A percentile compares a stretch with the other conserved stretches of the same genome.
phyloP scores from a whole-genome alignment of 352 stramenopile species.

The Pythium myriotylum region DNA sequence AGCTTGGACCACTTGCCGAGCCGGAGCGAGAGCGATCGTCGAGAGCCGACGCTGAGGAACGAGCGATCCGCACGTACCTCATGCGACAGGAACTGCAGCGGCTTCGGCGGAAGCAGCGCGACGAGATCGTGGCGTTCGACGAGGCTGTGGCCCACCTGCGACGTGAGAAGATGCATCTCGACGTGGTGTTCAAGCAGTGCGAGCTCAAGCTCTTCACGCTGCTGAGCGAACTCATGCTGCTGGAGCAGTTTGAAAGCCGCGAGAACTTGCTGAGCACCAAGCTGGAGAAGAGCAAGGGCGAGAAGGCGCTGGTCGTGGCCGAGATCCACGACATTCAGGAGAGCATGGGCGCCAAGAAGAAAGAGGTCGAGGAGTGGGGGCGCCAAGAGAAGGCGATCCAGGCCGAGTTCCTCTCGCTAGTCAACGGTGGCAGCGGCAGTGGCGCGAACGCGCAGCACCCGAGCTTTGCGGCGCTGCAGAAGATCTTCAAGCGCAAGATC shows the following conservation, averaged over 20 bases:
- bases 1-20: neutral
- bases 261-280: slow-evolving; percentile 89
- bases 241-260: slow-evolving; percentile 91
- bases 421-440: slow-evolving; percentile 59
- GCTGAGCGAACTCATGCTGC: slow-evolving; percentile 80
- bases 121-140: slow-evolving; percentile 83
- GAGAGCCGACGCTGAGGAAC: slow-evolving; percentile 49
- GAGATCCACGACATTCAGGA: slow-evolving; percentile 82
- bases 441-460: slow-evolving; percentile 47
- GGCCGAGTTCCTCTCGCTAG: slow-evolving; percentile 65
- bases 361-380: slow-evolving; percentile 81
- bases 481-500: slow-evolving; percentile 93
- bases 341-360: slow-evolving; percentile 70
- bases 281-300: slow-evolving; percentile 76
- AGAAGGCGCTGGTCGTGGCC: slow-evolving; percentile 86
- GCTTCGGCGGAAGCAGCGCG: slow-evolving; percentile 66
- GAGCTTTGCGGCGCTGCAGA: slow-evolving; percentile 74
- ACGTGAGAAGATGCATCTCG: slow-evolving; percentile 81
- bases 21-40: neutral
- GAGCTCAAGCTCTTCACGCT: slow-evolving; percentile 91
- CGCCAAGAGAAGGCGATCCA: slow-evolving; percentile 65
- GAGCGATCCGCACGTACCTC: slow-evolving; percentile 48
- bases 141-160: slow-evolving; percentile 89
- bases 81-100: slow-evolving; percentile 66
- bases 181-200: slow-evolving; percentile 87